phyloP scores from a whole-genome alignment of 495 filamentous ascomycete species.

The Neurospora pannonica region DNA sequence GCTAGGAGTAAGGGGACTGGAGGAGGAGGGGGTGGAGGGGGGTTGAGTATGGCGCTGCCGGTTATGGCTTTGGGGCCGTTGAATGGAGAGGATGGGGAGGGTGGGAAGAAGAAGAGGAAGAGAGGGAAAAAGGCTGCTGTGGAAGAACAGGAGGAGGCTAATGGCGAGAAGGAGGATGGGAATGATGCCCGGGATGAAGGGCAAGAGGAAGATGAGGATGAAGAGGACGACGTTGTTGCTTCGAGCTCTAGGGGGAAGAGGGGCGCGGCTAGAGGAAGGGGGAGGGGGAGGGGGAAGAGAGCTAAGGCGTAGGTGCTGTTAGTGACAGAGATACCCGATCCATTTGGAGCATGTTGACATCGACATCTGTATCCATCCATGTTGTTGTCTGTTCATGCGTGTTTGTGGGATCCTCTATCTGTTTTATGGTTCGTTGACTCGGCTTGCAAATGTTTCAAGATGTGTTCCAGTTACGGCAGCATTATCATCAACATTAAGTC shows the following conservation, averaged over 20 bases:
- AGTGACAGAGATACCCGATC: too few relatives aligned
- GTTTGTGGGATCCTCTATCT: too few relatives aligned
- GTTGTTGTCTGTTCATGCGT: too few relatives aligned
- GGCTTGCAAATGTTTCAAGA: too few relatives aligned
- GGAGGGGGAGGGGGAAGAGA: slow-evolving; percentile 24
- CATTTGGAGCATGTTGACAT: too few relatives aligned
- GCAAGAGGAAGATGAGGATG: slow-evolving; percentile 14
- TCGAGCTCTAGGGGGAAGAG: slow-evolving; percentile 5
- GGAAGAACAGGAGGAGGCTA: slow-evolving; percentile 8
- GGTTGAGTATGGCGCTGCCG: slow-evolving; percentile 13
- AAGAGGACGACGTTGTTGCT: background rate
- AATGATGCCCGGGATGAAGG: slow-evolving; percentile 7
- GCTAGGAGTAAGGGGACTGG: slow-evolving; percentile 15
- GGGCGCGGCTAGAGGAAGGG: slow-evolving; percentile 16
- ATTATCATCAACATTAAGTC: too few relatives aligned
- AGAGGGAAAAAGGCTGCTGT: slow-evolving; percentile 9
- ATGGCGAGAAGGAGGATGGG: slow-evolving; percentile 18
- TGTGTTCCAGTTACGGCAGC: too few relatives aligned
- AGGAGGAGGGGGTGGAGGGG: too few relatives aligned
- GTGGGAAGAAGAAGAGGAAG: slow-evolving; percentile 12
- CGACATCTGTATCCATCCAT: too few relatives aligned
- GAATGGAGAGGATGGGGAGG: background rate
- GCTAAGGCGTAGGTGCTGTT: slow-evolving; percentile 20
- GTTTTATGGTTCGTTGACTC: too few relatives aligned
- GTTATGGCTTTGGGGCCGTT: slow-evolving; percentile 5